Percentiles rank a stretch among this genome's conserved stretches.
Conservation (phyloP, 1,284 basidiomycete genomes). For the Cryptococcus floricola region DNA sequence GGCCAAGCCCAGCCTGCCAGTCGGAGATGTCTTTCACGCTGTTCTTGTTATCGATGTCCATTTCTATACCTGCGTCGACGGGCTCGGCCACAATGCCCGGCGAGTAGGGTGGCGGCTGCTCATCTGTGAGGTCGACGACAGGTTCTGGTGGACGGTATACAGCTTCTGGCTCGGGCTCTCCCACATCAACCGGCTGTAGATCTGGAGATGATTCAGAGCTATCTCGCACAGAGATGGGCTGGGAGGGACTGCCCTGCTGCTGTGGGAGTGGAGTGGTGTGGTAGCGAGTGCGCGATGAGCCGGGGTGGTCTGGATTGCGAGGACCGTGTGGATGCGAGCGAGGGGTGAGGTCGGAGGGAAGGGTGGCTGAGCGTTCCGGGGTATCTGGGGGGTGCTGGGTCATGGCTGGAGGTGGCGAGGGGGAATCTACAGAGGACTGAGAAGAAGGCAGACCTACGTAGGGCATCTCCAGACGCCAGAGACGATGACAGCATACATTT, state of each 20-base stretch:
- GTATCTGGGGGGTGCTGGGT: background rate
- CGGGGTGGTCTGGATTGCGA: slow-evolving; percentile 12
- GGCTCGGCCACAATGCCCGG: slow-evolving; percentile 39
- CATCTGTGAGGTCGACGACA: slow-evolving; percentile 37
- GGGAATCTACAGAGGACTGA: too few species aligned
- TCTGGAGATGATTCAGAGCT: background rate
- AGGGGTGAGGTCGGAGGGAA: background rate
- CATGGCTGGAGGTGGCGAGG: background rate
- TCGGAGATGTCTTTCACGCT: slow-evolving; percentile 3
- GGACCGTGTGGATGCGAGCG: slow-evolving; percentile 16
- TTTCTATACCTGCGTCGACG: slow-evolving; percentile 23
- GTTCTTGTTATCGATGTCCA: slow-evolving; percentile 3
- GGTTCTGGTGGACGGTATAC: slow-evolving; percentile 42
- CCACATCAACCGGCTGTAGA: background rate
- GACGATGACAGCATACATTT: too few species aligned
- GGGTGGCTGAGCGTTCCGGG: slow-evolving; percentile 2
- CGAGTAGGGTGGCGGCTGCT: slow-evolving; percentile 26
- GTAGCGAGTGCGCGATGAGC: slow-evolving; percentile 27
- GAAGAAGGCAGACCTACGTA: too few species aligned
- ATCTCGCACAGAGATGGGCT: background rate
- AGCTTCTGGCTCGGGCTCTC: background rate
- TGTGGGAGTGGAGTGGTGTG: slow-evolving; percentile 3
- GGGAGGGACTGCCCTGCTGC: background rate
- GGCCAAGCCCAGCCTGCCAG: slow-evolving; percentile 15
- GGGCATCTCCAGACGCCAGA: too few species aligned